Base-by-base conservation (phyloP, 176 grass and related monocot genomes). In the Phoenix roebelenii region DNA sequence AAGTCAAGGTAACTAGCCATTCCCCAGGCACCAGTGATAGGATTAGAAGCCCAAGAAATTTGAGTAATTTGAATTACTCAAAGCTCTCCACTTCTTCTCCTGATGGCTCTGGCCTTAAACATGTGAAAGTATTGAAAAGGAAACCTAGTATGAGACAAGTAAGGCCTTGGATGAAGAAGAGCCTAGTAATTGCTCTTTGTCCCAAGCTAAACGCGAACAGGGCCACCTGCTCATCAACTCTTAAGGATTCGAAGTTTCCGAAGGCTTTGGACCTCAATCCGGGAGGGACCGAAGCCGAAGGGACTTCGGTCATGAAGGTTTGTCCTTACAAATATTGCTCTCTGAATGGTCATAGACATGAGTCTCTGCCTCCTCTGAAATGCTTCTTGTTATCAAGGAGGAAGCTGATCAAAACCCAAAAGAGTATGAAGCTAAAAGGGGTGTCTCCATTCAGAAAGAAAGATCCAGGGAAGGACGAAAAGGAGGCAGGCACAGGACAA, bases 291-390 rank as follows among this genome's bases (percentile, higher is more conserved):
- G 84, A 77, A 49, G 81, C 66, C 48, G 78, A 78, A 58, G 84
- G 84, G 28, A 85, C 80, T n/a, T 83, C 81, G 7, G 78, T 73
- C 49, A 18, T 70, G 56, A 79, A 74, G 68, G 81, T 64, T 5
- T 97, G 92, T 59, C 63, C 84, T 24, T 97, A 88, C 68, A 57
- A 76, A 2, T 97, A 97, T 80, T 97, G 92, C 77, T 85, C 92
- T 9, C 58, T 91, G 57, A 91, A 91, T 23, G 76, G 81, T 55
- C 92, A 87, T 74, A 72, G 22, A 15, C 66, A 70, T 64, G 83
- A 72, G 25, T 28, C 73, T 7, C 39, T 61, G 80, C 71, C 48
- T 23, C 70, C 88, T 3, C 77, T 97, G 30, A 59, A 60, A 59
- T 58, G 20, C 16, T 83, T 97, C 72, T n/a, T 90, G 22, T 75